These are phyloP conservation scores for Tuber borchii DNA, from an alignment of 495 filamentous ascomycete genomes.

Conservation along the genomic window DNA sequence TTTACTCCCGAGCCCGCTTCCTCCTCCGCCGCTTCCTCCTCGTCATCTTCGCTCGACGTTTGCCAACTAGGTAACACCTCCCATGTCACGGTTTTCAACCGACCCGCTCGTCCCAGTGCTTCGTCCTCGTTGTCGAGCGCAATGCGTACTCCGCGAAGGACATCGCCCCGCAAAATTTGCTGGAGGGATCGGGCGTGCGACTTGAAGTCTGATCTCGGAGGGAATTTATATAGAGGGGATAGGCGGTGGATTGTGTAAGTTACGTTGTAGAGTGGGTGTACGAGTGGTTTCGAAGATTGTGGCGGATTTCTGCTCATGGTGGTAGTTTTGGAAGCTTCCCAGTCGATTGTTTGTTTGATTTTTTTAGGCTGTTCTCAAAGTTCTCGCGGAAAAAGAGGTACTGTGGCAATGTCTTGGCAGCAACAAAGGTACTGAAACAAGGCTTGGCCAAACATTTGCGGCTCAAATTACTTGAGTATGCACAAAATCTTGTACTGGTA, in stretches of 20 bases:
- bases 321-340: not conserved
- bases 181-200: slow-evolving; percentile 50
- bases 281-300: not conserved
- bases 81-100: slow-evolving; percentile 50
- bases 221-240: slow-evolving; percentile 51
- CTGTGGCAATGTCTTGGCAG: too few relatives aligned
- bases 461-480: too few relatives aligned
- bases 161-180: slow-evolving; percentile 51
- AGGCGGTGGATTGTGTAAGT: slow-evolving; percentile 55
- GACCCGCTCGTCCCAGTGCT: slow-evolving; percentile 47
- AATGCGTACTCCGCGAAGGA: slow-evolving; percentile 47
- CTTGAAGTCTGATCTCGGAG: slow-evolving; percentile 44
- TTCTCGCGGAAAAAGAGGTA: too few relatives aligned
- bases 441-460: too few relatives aligned
- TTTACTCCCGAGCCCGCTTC: slow-evolving; percentile 44
- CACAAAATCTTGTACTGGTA: too few relatives aligned
- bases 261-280: slow-evolving; percentile 50
- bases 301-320: slow-evolving; percentile 8
- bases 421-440: too few relatives aligned
- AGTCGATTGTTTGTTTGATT: not conserved
- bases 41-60: slow-evolving; percentile 16
- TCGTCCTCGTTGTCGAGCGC: slow-evolving; percentile 43
- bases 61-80: slow-evolving; percentile 41
- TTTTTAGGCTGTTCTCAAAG: too few relatives aligned
- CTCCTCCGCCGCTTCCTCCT: slow-evolving; percentile 31